Evolutionary conservation across 129 eudicot genomes (phyloP), one percentile per base, ranked within the genome.

Genomic region (Artemisia argyi): DNA sequence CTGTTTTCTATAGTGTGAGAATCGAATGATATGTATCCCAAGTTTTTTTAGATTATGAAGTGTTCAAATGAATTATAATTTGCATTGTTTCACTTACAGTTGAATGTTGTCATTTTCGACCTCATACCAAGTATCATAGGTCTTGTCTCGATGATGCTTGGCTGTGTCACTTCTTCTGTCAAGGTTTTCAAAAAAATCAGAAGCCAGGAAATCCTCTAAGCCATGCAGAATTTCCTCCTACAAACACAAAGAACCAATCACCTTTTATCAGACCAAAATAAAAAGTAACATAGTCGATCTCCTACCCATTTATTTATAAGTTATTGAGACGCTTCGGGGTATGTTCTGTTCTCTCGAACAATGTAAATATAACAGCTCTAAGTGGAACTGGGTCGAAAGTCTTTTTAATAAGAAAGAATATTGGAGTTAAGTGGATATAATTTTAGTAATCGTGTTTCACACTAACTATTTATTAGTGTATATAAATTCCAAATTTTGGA

Each of bases 241-340:
- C n/a, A n/a, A n/a, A 71, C 62, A 74, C 58, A 60, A 68, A 39
- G 53, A 39, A 71, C 35, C 66, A 58, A 19, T 35, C 46, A 71
- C 57, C 28, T 20, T 32, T 55, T 76, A 51, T 78, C 59, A 71
- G 12, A 60, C 15, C 1, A 16, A 24, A 14, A 12, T 13, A 24
- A 24, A 12, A 1, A 28, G 44, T 61, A 18, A 56, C 7, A 9
- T 10, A n/a, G 35, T 15, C 57, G 8, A 14, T 61, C 46, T 28
- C 8, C 47, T 0, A 11, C 22, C 16, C 65, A 6, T 30, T 61
- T 61, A 6, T 28, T 61, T 30, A 30, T 18, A 12, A 8, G 30
- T 60, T 1, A 60, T 13, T 12, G 32, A 32, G 32, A 18, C 32
- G 10, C 7, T 59, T 59, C 13, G n/a, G 15, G 65, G 11, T 59